Base-by-base conservation (phyloP, 2,329 filamentous ascomycete genomes). In the Penicillium capsulatum region DNA sequence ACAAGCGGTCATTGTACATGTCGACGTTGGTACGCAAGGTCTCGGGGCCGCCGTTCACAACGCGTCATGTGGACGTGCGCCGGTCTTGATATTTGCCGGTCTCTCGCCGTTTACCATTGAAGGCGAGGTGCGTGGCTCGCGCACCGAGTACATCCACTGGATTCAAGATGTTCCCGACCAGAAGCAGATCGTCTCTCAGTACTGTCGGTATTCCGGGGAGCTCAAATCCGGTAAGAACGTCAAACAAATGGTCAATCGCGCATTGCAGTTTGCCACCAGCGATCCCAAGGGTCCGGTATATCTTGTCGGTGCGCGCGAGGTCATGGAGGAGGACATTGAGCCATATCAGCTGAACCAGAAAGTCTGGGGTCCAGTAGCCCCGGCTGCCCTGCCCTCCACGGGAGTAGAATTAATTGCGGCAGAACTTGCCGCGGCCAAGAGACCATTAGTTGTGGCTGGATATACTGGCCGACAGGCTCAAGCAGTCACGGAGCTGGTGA, bases 221-320 rank as follows among this genome's bases (percentile, higher is more conserved):
- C 81, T 94, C 63, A 90, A 89, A 68, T 83, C 84, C 2, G 87
- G 86, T 11, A 78, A 78, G 58, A 94, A 94, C 56, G 79, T 94
- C 44, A 94, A 94, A 72, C 87, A 94, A 68, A 82, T 94, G 67
- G 85, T 94, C 44, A 88, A 88, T 58, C 81, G 88, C 1, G 88
- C 88, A 0, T 64, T 94, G 40, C 86, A 87, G 52, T 94, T 92
- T 57, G 86, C 88, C 0, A 84, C 70, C 33, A 86, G 81, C 17
- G 83, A 83, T 37, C 88, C 88, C 0, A 76, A 82, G 47, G 88
- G 88, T 0, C 88, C 88, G 0, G 86, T 89, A 0, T 94, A 94
- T 53, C 69, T 94, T 3, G 79, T 76, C 40, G 86, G 84, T 1
- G 83, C 86, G 1, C 73, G 88, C 48, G 88, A 94, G 63, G 79